These are phyloP conservation scores for Linum usitatissimum DNA, from an alignment of 345 rosid species.

Conservation along the genomic window DNA sequence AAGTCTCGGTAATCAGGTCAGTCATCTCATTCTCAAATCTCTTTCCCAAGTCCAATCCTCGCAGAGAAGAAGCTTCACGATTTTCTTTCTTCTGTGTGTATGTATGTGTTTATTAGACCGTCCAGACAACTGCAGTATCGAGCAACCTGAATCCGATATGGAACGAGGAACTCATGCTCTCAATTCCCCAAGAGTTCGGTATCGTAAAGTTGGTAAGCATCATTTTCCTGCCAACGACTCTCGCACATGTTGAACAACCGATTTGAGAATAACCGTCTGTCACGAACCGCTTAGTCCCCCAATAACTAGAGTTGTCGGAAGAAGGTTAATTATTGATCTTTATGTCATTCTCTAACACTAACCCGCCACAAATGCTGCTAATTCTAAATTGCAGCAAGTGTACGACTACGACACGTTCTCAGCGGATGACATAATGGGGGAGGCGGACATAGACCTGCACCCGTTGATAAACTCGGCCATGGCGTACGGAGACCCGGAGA, in stretches of 20 bases:
- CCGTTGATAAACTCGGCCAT: conserved; percentile 86
- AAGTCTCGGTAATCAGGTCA: conserved; percentile 75
- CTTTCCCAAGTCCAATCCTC: not conserved
- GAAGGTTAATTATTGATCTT: too few relatives aligned
- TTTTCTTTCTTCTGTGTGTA: not conserved
- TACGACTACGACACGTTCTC: conserved; percentile 84
- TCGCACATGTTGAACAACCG: not conserved
- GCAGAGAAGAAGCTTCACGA: not conserved
- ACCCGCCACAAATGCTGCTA: not conserved
- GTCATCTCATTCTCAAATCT: conserved; percentile 2
- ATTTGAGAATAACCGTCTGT: too few relatives aligned
- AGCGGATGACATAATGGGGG: conserved; percentile 98
- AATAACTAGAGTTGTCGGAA: too few relatives aligned
- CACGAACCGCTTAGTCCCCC: too few relatives aligned
- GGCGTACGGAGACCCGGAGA: conserved; percentile 82
- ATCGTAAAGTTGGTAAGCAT: conserved; percentile 38
- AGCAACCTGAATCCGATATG: conserved; percentile 50
- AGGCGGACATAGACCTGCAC: conserved; percentile 85
- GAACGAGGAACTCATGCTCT: conserved; percentile 40
- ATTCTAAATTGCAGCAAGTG: conserved; percentile 46
- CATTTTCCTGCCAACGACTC: not conserved
- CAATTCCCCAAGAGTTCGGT: conserved; percentile 36
- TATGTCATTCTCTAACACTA: too few relatives aligned
- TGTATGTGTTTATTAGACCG: conserved; percentile 17
- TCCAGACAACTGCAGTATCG: conserved; percentile 31